Evolutionary conservation across 441 rosid genomes (phyloP), one percentile per base, ranked within the genome.

Genomic region (Viola pubescens): DNA sequence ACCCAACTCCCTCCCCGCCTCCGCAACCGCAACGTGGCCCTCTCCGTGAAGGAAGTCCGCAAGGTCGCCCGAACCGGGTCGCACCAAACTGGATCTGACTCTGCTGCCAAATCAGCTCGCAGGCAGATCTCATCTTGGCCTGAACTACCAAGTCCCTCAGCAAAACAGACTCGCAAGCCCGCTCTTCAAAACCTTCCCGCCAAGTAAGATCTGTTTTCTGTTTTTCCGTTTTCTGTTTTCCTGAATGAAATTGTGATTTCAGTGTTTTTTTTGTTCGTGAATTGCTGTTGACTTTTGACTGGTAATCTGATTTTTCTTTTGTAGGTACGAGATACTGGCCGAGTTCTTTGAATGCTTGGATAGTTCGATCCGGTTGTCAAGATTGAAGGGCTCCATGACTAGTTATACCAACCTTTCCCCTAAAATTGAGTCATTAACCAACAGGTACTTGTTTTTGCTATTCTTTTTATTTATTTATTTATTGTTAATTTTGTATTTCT

Each of bases 331-430:
- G 70, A 75, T 63, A 47, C 53, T 94, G 80, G 78, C 65, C 0
- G 79, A 82, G 78, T 89, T 86, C 73, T 94, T 83, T 12, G 71
- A 83, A 77, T 69, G 84, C 58, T 70, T 94, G 70, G 95, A 89
- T 54, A 80, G 80, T 58, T 69, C 91, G 49, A 77, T 84, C 6
- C 45, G 79, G 48, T 62, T 89, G 52, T 63, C 73, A 65, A 73
- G 61, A 46, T 48, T 86, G 72, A 82, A 82, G 71, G 79, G 95
- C 5, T 77, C 85, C 0, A 76, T 57, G 77, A 57, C 85, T 2
- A 80, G 73, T 0, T 83, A 87, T 66, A 60, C 73, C 10, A 88
- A 81, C 12, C 75, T 89, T 56, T 66, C 76, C 46, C 73, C 75
- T 3, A 77, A 77, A 69, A 75, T 89, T 8, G 86, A 88, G 72